Percentiles rank a stretch among this genome's conserved stretches.
These are phyloP conservation scores for Bretziella fagacearum DNA, from an alignment of 2,329 filamentous ascomycete genomes.

Conservation along the genomic window DNA sequence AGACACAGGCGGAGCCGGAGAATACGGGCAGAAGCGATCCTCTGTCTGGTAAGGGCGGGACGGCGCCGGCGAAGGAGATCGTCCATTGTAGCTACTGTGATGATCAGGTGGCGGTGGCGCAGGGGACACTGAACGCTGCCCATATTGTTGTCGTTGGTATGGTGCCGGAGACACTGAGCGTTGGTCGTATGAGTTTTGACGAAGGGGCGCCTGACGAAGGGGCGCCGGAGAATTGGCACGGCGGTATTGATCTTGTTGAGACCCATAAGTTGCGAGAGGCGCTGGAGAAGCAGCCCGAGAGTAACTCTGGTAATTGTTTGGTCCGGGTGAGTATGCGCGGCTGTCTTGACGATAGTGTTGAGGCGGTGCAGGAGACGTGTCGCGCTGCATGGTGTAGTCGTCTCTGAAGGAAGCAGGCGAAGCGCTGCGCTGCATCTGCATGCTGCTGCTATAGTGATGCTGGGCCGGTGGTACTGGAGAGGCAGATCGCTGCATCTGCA, in stretches of 20 bases:
- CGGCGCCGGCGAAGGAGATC: slow-evolving; percentile 23
- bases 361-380: slow-evolving; percentile 7
- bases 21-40: slow-evolving; percentile 16
- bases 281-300: slow-evolving; percentile 26
- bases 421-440: slow-evolving; percentile 11
- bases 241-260: slow-evolving; percentile 18
- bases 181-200: slow-evolving; percentile 15
- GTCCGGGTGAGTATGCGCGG: slow-evolving; percentile 20
- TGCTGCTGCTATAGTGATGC: slow-evolving; percentile 8
- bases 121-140: slow-evolving; percentile 15
- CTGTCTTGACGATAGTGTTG: slow-evolving; percentile 21
- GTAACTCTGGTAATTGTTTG: slow-evolving; percentile 18
- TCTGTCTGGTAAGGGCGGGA: slow-evolving; percentile 20
- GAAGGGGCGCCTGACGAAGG: no score
- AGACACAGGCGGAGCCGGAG: slow-evolving; percentile 15
- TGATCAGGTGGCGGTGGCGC: slow-evolving; percentile 15
- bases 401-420: slow-evolving; percentile 17
- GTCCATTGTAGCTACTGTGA: slow-evolving; percentile 13
- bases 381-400: slow-evolving; percentile 19
- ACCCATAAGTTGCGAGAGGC: slow-evolving; percentile 17
- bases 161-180: slow-evolving; percentile 9
- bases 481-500: slow-evolving; percentile 12
- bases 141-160: slow-evolving; percentile 12
- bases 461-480: slow-evolving; percentile 13
- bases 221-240: slow-evolving; percentile 19